These are phyloP conservation scores for Suhomyces faveliae DNA, from an alignment of 805 yeast genomes.

Conservation along the genomic window DNA sequence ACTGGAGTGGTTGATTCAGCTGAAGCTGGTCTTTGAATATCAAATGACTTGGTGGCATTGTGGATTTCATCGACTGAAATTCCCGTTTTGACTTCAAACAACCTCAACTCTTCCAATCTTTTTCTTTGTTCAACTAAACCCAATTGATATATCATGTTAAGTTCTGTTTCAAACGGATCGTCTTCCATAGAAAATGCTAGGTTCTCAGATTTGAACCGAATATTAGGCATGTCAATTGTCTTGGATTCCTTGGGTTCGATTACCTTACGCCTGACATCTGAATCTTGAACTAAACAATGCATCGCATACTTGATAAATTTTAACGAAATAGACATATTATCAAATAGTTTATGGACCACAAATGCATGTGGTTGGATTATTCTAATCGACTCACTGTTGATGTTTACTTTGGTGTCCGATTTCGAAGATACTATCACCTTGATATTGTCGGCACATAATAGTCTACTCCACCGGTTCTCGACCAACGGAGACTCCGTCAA, in stretches of 20 bases:
- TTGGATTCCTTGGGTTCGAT: slow-evolving; percentile 32
- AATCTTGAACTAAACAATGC: slow-evolving; percentile 19
- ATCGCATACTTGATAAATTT: slow-evolving; percentile 37
- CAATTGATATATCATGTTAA: slow-evolving; percentile 41
- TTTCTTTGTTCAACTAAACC: slow-evolving; percentile 42
- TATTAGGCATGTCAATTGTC: slow-evolving; percentile 28
- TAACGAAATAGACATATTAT: slow-evolving; percentile 33
- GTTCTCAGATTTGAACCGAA: slow-evolving; percentile 24
- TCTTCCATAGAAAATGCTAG: slow-evolving; percentile 40
- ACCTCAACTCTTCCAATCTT: slow-evolving; percentile 27
- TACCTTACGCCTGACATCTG: slow-evolving; percentile 14
- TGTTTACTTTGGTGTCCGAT: slow-evolving; percentile 17
- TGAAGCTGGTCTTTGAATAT: neutral
- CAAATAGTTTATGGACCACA: slow-evolving; percentile 38
- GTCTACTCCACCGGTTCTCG: slow-evolving; percentile 48
- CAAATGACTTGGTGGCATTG: neutral
- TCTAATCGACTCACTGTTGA: slow-evolving; percentile 26
- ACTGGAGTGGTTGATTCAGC: neutral
- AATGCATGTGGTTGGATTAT: slow-evolving; percentile 39
- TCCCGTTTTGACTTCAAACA: slow-evolving; percentile 20
- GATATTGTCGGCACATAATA: slow-evolving; percentile 36
- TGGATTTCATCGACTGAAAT: neutral
- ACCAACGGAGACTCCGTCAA: slow-evolving; percentile 54
- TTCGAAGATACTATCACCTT: slow-evolving; percentile 9
- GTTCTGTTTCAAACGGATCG: slow-evolving; percentile 43